phyloP scores from a whole-genome alignment of 2,329 filamentous ascomycete genomes.

The Ophiostoma himal-ulmi region DNA sequence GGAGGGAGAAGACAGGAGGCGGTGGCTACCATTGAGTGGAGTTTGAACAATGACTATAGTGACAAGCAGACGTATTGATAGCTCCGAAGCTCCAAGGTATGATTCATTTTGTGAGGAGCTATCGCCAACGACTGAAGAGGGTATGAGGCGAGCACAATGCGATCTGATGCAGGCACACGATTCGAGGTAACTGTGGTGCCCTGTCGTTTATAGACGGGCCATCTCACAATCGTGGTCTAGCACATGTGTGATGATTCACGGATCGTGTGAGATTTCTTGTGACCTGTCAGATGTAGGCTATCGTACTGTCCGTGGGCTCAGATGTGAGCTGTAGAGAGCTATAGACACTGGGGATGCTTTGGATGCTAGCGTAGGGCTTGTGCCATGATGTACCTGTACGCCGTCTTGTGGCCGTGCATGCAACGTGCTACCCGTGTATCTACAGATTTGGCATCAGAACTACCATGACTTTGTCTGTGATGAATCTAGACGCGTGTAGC shows the following conservation, averaged over 20 bases:
- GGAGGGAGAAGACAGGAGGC: neutral
- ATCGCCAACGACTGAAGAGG: neutral
- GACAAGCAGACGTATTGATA: neutral
- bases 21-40: neutral
- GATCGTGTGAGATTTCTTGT: neutral
- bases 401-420: neutral
- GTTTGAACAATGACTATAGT: neutral
- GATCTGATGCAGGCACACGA: constrained; percentile 9
- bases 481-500: neutral
- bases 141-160: neutral
- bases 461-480: neutral
- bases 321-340: neutral
- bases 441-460: neutral
- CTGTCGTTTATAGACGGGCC: neutral
- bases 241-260: constrained; percentile 1
- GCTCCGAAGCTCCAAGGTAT: neutral
- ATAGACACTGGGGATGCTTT: neutral
- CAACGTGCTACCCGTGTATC: constrained; percentile 8
- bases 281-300: neutral
- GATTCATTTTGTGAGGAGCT: neutral
- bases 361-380: neutral
- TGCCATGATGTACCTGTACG: neutral
- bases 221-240: neutral
- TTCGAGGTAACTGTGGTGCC: constrained; percentile 10
- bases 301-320: neutral